phyloP scores from a whole-genome alignment of 2,329 filamentous ascomycete genomes.

The Scytalidium sp. region DNA sequence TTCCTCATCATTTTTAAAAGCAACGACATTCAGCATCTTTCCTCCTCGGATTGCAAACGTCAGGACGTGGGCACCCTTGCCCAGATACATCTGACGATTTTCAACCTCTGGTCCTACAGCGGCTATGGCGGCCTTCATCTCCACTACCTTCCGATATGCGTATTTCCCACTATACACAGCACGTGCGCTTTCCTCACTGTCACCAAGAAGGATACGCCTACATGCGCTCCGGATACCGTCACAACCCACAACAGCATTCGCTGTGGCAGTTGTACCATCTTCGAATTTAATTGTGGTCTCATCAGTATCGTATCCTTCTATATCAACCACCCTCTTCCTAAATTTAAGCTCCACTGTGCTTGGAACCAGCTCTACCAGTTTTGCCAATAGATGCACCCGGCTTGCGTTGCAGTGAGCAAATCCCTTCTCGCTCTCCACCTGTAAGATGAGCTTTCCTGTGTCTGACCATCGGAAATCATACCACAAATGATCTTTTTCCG shows the following conservation, averaged over 20 bases:
- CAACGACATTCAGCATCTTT: constrained; percentile 52
- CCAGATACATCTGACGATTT: constrained; percentile 53
- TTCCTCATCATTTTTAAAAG: constrained; percentile 40
- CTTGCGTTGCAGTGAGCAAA: constrained; percentile 24
- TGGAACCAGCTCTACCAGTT: constrained; percentile 35
- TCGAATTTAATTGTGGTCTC: constrained; percentile 32
- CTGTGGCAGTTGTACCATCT: constrained; percentile 38
- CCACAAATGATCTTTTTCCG: constrained; percentile 32
- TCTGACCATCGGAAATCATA: constrained; percentile 35
- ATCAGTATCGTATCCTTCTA: constrained; percentile 15
- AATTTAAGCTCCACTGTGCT: constrained; percentile 24
- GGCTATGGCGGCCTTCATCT: constrained; percentile 48
- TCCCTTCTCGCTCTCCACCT: constrained; percentile 21
- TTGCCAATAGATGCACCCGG: constrained; percentile 38
- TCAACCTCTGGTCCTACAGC: constrained; percentile 45
- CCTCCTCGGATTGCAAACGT: constrained; percentile 56
- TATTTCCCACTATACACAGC: constrained; percentile 54
- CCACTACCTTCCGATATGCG: constrained; percentile 57
- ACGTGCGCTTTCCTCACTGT: constrained; percentile 38
- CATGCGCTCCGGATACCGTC: constrained; percentile 60
- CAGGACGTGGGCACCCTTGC: constrained; percentile 52
- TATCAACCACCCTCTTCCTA: constrained; percentile 26
- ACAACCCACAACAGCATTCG: constrained; percentile 51
- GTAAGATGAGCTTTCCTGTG: constrained; percentile 21
- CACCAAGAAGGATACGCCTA: constrained; percentile 47